Evolutionary conservation across 495 filamentous ascomycete species (phyloP).

Genomic region (Lasiosphaeria ovina): DNA sequence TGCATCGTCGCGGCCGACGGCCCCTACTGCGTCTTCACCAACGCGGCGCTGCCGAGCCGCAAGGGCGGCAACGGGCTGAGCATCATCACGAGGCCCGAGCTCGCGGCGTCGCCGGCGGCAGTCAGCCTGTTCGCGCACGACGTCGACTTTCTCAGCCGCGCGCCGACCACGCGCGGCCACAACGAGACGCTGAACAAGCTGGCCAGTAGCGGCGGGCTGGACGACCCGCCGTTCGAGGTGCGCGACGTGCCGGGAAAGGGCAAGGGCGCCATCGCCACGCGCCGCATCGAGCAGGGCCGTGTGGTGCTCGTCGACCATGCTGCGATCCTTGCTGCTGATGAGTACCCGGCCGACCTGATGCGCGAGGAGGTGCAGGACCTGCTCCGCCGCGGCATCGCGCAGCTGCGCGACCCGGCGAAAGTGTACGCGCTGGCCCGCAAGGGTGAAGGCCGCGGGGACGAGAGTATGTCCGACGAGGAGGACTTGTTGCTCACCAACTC

Average conservation of each 20-base stretch:
- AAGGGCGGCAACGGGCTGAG: conserved; percentile 22
- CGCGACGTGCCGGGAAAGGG: conserved; percentile 29
- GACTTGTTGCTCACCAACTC: conserved; percentile 66
- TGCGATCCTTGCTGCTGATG: conserved; percentile 24
- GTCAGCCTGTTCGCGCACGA: conserved; percentile 14
- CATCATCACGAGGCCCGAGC: conserved; percentile 35
- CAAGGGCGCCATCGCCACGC: conserved; percentile 30
- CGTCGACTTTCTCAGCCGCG: background rate
- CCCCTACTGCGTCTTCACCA: conserved; percentile 37
- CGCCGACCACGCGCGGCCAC: background rate
- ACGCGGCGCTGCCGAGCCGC: conserved; percentile 21
- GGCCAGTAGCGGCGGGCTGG: background rate
- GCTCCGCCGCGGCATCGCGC: conserved; percentile 23
- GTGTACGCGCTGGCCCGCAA: conserved; percentile 40
- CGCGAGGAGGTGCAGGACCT: conserved; percentile 28
- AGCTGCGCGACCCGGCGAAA: conserved; percentile 22
- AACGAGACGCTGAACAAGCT: background rate
- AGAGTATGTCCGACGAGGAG: conserved; percentile 48
- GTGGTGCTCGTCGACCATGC: conserved; percentile 31
- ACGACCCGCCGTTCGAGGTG: conserved; percentile 22
- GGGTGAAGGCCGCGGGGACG: conserved; percentile 64
- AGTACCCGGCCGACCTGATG: conserved; percentile 27
- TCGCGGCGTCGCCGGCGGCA: conserved; percentile 16
- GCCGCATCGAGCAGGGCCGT: conserved; percentile 28
- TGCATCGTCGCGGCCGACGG: conserved; percentile 22